Conservation (phyloP, 495 filamentous ascomycete species). For the Lophiotrema nucula region DNA sequence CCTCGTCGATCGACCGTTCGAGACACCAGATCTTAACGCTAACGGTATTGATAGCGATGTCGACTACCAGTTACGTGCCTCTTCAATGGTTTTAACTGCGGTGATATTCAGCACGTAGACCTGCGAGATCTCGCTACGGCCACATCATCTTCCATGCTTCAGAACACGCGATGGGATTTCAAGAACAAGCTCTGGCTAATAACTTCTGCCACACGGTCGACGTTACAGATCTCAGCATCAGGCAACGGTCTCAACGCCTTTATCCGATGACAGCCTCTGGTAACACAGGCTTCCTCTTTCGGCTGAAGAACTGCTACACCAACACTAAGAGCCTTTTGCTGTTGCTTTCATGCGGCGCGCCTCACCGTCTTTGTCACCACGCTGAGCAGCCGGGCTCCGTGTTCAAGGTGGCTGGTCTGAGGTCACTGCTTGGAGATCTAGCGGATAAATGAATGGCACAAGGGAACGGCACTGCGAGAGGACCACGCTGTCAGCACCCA, state of each 20-base stretch:
- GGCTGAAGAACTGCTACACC: slow-evolving; percentile 3
- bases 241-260: slow-evolving; percentile 26
- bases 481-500: too few relatives aligned
- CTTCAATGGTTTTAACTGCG: too few relatives aligned
- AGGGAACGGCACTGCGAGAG: slow-evolving; percentile 12
- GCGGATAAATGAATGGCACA: slow-evolving; percentile 26
- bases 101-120: too few relatives aligned
- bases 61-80: too few relatives aligned
- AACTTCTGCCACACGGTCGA: slow-evolving; percentile 20
- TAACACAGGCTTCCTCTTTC: slow-evolving; percentile 11
- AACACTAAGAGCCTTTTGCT: slow-evolving; percentile 1
- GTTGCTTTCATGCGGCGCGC: slow-evolving; percentile 13
- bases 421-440: slow-evolving; percentile 2
- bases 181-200: slow-evolving; percentile 20
- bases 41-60: too few relatives aligned
- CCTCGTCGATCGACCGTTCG: too few relatives aligned
- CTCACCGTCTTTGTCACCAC: slow-evolving; percentile 21
- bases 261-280: slow-evolving; percentile 29
- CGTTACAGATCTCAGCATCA: slow-evolving; percentile 13
- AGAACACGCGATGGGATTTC: too few relatives aligned
- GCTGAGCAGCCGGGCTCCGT: slow-evolving; percentile 1
- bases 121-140: too few relatives aligned
- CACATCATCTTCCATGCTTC: too few relatives aligned
- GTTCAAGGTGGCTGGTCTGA: slow-evolving; percentile 15
- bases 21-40: too few relatives aligned